Percentiles rank a stretch among this genome's conserved stretches.
Evolutionary conservation across 257 asterid genomes (phyloP).

Genomic region (Orobanche coerulescens): DNA sequence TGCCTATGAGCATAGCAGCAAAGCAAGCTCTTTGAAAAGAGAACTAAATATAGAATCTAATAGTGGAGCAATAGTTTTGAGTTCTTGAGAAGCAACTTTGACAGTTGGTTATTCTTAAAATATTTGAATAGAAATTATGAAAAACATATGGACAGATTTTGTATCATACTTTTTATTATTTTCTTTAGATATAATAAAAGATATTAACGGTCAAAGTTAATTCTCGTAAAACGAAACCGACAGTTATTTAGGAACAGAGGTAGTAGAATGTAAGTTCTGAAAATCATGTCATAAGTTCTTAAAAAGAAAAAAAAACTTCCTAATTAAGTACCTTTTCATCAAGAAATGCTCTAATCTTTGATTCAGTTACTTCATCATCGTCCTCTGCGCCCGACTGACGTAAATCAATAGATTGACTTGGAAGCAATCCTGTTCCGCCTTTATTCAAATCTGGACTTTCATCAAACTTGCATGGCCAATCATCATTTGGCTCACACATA

Average conservation of each 20-base stretch:
- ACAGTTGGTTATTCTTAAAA: no score
- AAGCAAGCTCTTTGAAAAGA: neutral
- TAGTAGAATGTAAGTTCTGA: neutral
- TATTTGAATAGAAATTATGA: no score
- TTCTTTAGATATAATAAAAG: no score
- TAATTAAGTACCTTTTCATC: constrained; percentile 54
- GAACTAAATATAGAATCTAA: neutral
- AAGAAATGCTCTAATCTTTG: constrained; percentile 67
- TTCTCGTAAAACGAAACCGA: no score
- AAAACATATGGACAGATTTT: no score
- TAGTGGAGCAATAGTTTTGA: no score
- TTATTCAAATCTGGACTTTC: constrained; percentile 41
- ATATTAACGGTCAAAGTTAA: no score
- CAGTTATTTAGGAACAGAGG: no score
- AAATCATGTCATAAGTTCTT: neutral
- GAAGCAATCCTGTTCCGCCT: constrained; percentile 26
- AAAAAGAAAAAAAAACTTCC: no score
- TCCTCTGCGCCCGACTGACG: constrained; percentile 49
- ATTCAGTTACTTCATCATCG: constrained; percentile 66
- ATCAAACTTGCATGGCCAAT: constrained; percentile 54
- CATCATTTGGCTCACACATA: constrained; percentile 61
- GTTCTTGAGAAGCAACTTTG: no score
- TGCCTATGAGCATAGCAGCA: constrained; percentile 39
- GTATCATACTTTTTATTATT: no score
- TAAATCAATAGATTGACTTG: constrained; percentile 26